Conservation (phyloP, 768 basidiomycete genomes). For the Floccularia luteovirens region DNA sequence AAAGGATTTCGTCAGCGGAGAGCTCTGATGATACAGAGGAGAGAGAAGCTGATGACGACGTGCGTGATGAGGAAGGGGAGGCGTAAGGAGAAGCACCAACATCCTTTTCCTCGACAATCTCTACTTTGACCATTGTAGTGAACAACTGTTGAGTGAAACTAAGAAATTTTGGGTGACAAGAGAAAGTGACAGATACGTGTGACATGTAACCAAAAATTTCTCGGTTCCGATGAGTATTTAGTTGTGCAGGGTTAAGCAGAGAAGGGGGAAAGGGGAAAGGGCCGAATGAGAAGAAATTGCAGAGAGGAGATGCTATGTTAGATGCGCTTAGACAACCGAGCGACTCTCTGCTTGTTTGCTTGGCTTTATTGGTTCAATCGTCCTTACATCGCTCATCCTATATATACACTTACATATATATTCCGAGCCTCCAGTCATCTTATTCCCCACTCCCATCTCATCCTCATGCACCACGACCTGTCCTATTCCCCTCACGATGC, state of each 20-base stretch:
- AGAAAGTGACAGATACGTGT: too few relatives aligned
- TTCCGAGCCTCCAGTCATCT: constrained; percentile 13
- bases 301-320: too few relatives aligned
- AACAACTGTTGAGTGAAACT: constrained; percentile 11
- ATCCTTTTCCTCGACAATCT: constrained; percentile 83
- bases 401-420: constrained; percentile 25
- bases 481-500: constrained; percentile 15
- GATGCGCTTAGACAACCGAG: too few relatives aligned
- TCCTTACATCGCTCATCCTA: constrained; percentile 15
- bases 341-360: constrained; percentile 12
- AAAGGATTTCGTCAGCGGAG: constrained; percentile 72
- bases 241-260: too few relatives aligned
- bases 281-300: too few relatives aligned
- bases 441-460: constrained; percentile 8
- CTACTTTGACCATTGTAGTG: constrained; percentile 82
- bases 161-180: too few relatives aligned
- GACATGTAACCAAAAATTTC: too few relatives aligned
- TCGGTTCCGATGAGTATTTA: too few relatives aligned
- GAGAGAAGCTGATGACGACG: constrained; percentile 65
- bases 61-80: constrained; percentile 67
- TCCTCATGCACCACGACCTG: constrained; percentile 26
- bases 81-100: constrained; percentile 61
- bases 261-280: too few relatives aligned
- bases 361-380: constrained; percentile 14
- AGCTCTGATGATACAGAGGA: constrained; percentile 71